These are phyloP conservation scores for Ulota crispa DNA, from an alignment of 225 moss, liverwort and hornwort species.

Conservation along the genomic window DNA sequence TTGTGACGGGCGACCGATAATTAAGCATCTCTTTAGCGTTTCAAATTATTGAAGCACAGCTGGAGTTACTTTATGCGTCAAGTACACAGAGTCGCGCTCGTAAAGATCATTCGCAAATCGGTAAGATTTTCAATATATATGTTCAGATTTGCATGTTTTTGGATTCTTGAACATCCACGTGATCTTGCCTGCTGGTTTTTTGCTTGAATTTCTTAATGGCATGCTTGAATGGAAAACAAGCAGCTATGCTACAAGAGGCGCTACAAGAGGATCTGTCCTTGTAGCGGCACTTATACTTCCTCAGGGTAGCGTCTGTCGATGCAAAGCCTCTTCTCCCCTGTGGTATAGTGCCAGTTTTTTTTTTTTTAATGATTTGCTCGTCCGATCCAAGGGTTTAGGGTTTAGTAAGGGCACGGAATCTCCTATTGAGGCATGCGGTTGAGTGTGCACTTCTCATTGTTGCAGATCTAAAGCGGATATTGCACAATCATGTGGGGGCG, in stretches of 20 bases:
- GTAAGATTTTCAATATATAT: background rate
- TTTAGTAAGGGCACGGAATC: background rate
- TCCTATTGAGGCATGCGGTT: background rate
- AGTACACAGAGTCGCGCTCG: background rate
- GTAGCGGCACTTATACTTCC: too few relatives aligned
- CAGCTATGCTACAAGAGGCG: too few relatives aligned
- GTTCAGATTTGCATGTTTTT: background rate
- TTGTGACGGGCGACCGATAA: background rate
- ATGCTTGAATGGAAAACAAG: background rate
- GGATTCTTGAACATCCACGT: background rate
- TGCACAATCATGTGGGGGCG: slow-evolving; percentile 42
- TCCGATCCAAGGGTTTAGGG: slow-evolving; percentile 8
- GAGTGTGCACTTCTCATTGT: background rate
- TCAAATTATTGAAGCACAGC: background rate
- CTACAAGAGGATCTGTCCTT: too few relatives aligned
- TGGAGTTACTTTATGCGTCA: background rate
- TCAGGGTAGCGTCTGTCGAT: too few relatives aligned
- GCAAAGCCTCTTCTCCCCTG: too few relatives aligned
- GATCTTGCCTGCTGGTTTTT: background rate
- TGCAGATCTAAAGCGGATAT: background rate
- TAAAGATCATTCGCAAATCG: background rate
- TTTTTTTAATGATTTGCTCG: background rate
- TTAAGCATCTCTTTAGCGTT: background rate
- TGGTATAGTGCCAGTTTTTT: too few relatives aligned
- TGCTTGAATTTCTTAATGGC: background rate